Conservation (phyloP, 2,329 filamentous ascomycete species). For the Emergomyces orientalis region DNA sequence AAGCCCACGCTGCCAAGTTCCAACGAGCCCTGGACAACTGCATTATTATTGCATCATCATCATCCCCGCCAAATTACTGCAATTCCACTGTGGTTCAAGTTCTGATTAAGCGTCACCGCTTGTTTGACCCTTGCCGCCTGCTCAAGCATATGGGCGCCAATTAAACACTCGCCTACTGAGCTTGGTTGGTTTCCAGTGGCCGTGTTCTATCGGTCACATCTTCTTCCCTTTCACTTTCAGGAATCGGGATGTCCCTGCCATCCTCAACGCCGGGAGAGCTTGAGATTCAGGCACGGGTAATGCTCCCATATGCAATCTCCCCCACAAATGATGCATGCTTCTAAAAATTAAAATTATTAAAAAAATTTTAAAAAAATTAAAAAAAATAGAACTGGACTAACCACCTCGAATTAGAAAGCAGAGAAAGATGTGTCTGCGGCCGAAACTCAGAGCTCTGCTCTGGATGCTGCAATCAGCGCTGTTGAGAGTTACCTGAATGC, state of each 20-base stretch:
- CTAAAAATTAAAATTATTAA: too few species aligned
- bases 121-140: neutral
- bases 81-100: too few species aligned
- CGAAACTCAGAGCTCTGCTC: conserved; percentile 52
- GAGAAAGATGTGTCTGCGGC: conserved; percentile 36
- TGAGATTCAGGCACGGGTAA: conserved; percentile 9
- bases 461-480: conserved; percentile 65
- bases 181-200: neutral
- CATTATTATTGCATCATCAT: neutral
- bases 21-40: neutral
- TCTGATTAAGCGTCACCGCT: neutral
- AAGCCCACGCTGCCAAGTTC: neutral
- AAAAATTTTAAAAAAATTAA: neutral
- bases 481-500: conserved; percentile 77
- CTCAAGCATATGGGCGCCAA: neutral
- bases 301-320: neutral
- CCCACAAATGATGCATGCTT: neutral
- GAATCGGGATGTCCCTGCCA: neutral
- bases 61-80: neutral
- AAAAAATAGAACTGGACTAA: neutral
- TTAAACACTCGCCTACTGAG: neutral
- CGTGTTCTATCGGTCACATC: neutral
- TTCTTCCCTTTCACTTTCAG: neutral
- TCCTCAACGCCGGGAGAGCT: neutral
- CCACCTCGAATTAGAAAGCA: conserved; percentile 12